Percentiles rank a stretch among this genome's conserved stretches.
phyloP scores from a whole-genome alignment of 2,329 filamentous ascomycete genomes.

The Geosmithia flava region DNA sequence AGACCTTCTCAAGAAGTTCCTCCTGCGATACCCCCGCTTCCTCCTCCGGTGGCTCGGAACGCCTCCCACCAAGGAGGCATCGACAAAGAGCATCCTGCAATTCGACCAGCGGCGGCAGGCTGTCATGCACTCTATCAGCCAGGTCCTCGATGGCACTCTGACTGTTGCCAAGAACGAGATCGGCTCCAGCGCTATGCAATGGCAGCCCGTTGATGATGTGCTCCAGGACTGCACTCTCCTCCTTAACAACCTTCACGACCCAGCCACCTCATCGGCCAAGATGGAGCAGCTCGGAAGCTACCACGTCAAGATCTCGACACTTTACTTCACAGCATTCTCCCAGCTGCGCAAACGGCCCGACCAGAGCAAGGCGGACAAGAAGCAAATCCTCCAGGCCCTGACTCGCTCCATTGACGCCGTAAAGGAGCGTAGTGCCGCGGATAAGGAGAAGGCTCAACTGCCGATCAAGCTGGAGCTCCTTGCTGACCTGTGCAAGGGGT shows the following conservation, averaged over 20 bases:
- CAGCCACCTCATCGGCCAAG: conserved; percentile 13
- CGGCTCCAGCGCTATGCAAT: conserved; percentile 31
- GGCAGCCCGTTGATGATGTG: conserved; percentile 43
- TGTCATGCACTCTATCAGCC: conserved; percentile 37
- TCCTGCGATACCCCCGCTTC: conserved; percentile 48
- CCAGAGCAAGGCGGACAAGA: conserved; percentile 21
- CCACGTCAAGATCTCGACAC: conserved; percentile 55
- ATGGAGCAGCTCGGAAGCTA: conserved; percentile 28
- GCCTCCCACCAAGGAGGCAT: conserved; percentile 33
- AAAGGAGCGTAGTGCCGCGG: conserved; percentile 35
- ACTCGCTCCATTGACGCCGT: conserved; percentile 53
- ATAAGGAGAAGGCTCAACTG: conserved; percentile 48
- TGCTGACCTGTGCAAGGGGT: conserved; percentile 44
- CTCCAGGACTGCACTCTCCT: conserved; percentile 43
- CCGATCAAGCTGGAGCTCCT: conserved; percentile 54
- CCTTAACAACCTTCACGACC: conserved; percentile 37
- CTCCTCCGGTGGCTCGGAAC: conserved; percentile 50
- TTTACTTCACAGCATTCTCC: conserved; percentile 55
- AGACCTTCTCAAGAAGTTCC: conserved; percentile 38
- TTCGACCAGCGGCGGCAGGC: conserved; percentile 48
- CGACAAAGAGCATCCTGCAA: conserved; percentile 44
- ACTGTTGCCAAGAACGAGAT: conserved; percentile 42
- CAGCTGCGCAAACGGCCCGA: conserved; percentile 31
- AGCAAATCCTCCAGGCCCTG: conserved; percentile 40
- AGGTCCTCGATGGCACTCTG: conserved; percentile 48